Evolutionary conservation across 2,329 filamentous ascomycete species (phyloP), one percentile per base, ranked within the genome.

Genomic region (Apiospora sp.): DNA sequence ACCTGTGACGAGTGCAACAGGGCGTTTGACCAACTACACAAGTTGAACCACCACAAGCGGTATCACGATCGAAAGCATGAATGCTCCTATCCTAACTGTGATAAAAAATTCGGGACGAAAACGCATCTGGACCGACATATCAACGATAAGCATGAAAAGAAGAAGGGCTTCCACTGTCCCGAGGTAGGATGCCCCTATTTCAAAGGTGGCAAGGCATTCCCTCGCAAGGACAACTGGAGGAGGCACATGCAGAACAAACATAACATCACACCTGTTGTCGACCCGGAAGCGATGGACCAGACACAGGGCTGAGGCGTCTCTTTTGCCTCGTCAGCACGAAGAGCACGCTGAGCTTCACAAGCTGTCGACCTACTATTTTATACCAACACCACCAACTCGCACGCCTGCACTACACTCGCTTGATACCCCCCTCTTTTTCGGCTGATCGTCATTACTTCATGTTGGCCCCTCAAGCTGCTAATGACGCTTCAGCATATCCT

Each of bases 221-320:
- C 89, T 0, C 82, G 89, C 71, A 91, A 91, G 77, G 89, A 91
- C 76, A 91, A 91, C 79, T 91, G 89, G 89, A 87, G 88, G 76
- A 82, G 89, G 72, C 89, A 91, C 77, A 90, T 91, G 88, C 82
- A 85, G 48, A 90, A 90, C 79, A 90, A 90, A 75, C 89, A 91
- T 71, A 77, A 75, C 22, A 75, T 76, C 4, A 76, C 75, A 70
- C 72, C 77, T 27, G 44, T 30, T 44, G 43, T 67, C 30, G 72
- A 75, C 5, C 72, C 73, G 22, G 64, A 69, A 27, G 67, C 67
- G n/a, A 64, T 64, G 58, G 58, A 64, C 4, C 58, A 64, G 12
- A 64, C 34, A 24, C 58, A 41, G 19, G 58, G 58, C 30, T 64
- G 58, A 64, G 22, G 16, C 13, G 27, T 41, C 58, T 41, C 30